These are phyloP conservation scores for Blastobotrys arbuscula DNA, from an alignment of 1,139 yeast genomes.

Conservation along the genomic window DNA sequence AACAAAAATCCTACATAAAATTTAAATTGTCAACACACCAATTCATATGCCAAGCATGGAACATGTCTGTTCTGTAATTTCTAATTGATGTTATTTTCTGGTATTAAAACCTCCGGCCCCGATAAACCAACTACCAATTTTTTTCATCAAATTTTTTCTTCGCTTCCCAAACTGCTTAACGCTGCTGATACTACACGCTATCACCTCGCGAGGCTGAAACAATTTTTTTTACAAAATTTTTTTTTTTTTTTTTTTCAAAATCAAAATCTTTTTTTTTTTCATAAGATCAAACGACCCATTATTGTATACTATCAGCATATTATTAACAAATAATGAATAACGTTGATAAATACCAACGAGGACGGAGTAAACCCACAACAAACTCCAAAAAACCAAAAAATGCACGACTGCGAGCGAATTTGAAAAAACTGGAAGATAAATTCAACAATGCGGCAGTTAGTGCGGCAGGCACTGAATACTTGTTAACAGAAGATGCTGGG, in stretches of 20 bases:
- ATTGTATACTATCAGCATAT: too few species aligned
- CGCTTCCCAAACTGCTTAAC: too few species aligned
- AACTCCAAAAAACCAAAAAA: constrained; percentile 37
- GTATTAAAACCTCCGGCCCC: not conserved
- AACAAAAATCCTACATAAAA: too few species aligned
- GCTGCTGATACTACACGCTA: too few species aligned
- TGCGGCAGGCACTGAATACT: constrained; percentile 81
- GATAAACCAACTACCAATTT: not conserved
- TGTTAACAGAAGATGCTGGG: constrained; percentile 80
- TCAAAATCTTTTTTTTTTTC: not conserved
- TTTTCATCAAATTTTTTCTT: not conserved
- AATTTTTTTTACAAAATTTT: not conserved
- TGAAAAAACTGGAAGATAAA: constrained; percentile 63
- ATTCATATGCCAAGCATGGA: too few species aligned
- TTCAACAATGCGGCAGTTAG: constrained; percentile 72
- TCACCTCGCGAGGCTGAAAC: not conserved
- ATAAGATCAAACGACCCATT: not conserved
- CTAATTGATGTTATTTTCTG: too few species aligned
- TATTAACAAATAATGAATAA: not conserved
- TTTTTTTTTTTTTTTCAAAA: not conserved
- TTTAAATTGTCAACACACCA: too few species aligned
- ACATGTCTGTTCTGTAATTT: too few species aligned
- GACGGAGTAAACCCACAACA: not conserved
- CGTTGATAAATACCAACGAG: constrained; percentile 23
- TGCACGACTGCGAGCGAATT: constrained; percentile 55